These are phyloP conservation scores for Hypoxylon sp. DNA, from an alignment of 2,329 filamentous ascomycete genomes.

Conservation along the genomic window DNA sequence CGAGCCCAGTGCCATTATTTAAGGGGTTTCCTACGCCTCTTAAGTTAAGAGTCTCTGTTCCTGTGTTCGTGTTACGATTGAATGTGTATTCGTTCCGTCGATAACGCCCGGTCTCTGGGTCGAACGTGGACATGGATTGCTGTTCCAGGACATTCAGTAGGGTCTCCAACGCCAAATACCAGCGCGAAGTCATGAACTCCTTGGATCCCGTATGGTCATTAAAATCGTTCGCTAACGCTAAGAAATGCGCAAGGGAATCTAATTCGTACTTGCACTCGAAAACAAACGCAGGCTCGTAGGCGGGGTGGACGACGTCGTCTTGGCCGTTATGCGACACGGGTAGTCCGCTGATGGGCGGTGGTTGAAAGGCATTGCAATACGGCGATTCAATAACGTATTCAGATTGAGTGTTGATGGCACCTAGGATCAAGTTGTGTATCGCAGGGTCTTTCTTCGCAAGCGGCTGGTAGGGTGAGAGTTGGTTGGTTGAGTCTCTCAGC, in stretches of 20 bases:
- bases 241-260: conserved; percentile 91
- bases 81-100: conserved; percentile 85
- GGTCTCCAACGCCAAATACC: conserved; percentile 79
- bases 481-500: conserved; percentile 92
- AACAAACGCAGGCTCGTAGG: conserved; percentile 83
- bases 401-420: conserved; percentile 94
- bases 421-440: conserved; percentile 82
- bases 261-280: conserved; percentile 99
- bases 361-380: conserved; percentile 99
- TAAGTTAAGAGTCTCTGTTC: conserved; percentile 89
- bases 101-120: conserved; percentile 70
- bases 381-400: conserved; percentile 95
- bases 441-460: conserved; percentile 82
- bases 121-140: conserved; percentile 84
- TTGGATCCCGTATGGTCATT: conserved; percentile 79
- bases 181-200: conserved; percentile 80
- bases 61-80: conserved; percentile 77
- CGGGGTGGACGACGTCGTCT: conserved; percentile 83
- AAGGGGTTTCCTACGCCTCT: conserved; percentile 90
- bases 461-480: conserved; percentile 87
- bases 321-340: conserved; percentile 78
- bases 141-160: conserved; percentile 77
- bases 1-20: conserved; percentile 81
- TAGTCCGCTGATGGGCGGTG: conserved; percentile 83
- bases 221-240: conserved; percentile 87